Evolutionary conservation across 371 early-diverging fungal genomes (phyloP).

Genomic region (Rhizomucor pusillus): DNA sequence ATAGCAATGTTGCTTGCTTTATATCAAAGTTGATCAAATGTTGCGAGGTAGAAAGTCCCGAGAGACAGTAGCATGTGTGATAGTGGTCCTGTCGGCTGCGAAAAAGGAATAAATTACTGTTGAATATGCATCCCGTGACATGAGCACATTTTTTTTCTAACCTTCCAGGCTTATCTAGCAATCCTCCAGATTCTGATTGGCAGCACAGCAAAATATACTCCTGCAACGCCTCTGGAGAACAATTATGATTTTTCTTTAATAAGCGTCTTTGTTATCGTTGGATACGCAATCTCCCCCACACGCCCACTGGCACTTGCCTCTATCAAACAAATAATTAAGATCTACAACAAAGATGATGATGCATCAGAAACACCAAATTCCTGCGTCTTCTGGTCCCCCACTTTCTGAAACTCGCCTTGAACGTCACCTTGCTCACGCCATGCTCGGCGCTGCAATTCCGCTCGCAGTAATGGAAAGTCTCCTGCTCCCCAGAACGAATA

Average conservation of each 20-base stretch:
- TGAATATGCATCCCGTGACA: background rate
- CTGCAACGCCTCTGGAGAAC: conserved; percentile 67
- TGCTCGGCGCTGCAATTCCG: conserved; percentile 26
- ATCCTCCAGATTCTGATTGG: conserved; percentile 79
- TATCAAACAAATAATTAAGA: conserved; percentile 48
- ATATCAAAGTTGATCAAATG: conserved; percentile 38
- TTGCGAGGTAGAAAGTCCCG: conserved; percentile 77
- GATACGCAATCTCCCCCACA: background rate
- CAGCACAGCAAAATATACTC: conserved; percentile 87
- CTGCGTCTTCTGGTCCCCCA: background rate
- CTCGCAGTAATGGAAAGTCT: conserved; percentile 73
- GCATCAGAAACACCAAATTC: background rate
- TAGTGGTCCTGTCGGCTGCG: conserved; percentile 81
- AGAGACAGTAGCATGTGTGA: conserved; percentile 93
- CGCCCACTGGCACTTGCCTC: conserved; percentile 36
- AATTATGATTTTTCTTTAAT: background rate
- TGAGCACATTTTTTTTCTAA: conserved; percentile 21
- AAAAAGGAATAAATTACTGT: background rate
- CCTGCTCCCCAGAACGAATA: conserved; percentile 98
- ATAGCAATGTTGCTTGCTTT: conserved; percentile 11
- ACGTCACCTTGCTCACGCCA: background rate
- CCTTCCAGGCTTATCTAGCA: conserved; percentile 92
- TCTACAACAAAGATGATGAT: background rate
- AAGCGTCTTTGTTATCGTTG: background rate
- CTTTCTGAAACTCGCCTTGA: conserved; percentile 10